Evolutionary conservation across 75 land plant genomes (phyloP).

Genomic region (Ceratopteris richardii): DNA sequence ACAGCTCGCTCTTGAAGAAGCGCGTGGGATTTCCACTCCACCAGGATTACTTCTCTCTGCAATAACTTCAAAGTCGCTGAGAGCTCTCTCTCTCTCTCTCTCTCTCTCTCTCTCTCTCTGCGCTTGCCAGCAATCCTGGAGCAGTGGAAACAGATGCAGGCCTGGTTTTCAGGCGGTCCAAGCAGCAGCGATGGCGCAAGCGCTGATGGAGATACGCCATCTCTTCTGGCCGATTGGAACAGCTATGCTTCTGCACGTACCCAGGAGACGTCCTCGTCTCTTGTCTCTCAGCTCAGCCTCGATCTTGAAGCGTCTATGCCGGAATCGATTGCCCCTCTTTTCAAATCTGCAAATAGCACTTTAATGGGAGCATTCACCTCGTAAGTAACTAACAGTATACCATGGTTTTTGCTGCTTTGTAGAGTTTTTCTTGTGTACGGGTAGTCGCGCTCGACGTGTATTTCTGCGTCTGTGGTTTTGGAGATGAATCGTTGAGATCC

Average conservation of each 20-base stretch:
- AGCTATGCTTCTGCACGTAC: slow-evolving; percentile 57
- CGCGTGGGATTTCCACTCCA: no score
- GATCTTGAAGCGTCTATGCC: slow-evolving; percentile 74
- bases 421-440: no score
- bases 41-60: no score
- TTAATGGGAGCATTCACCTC: slow-evolving; percentile 65
- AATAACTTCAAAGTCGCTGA: no score
- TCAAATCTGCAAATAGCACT: slow-evolving; percentile 60
- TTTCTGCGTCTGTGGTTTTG: no score
- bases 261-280: slow-evolving; percentile 22
- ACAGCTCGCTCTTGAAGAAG: no score
- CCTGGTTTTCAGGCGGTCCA: slow-evolving; percentile 50
- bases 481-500: no score
- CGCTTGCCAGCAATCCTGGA: no score
- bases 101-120: no score
- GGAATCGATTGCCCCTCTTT: slow-evolving; percentile 36
- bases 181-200: slow-evolving; percentile 11
- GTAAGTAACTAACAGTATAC: slow-evolving; percentile 27
- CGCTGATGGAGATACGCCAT: slow-evolving; percentile 25
- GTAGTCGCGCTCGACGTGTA: no score
- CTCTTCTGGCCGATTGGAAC: slow-evolving; percentile 85
- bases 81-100: no score
- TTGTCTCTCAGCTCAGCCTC: slow-evolving; percentile 22
- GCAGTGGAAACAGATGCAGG: slow-evolving; percentile 43
- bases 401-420: neutral